Conservation (phyloP, 2,329 filamentous ascomycete genomes). For the Xylaria arbuscula region DNA sequence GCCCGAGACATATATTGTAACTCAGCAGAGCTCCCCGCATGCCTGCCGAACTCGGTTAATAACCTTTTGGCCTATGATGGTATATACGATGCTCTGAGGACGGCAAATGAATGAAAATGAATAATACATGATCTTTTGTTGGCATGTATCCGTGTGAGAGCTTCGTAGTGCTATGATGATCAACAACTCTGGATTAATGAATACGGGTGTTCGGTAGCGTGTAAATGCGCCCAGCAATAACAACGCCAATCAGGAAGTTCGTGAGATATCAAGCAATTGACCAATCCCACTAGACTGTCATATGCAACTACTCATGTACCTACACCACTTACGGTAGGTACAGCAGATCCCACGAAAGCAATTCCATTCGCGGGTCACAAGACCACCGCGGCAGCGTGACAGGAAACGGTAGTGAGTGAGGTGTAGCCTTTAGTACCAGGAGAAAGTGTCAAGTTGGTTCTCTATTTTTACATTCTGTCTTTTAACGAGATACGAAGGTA, state of each 20-base stretch:
- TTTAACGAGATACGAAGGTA: not conserved
- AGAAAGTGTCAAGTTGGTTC: not conserved
- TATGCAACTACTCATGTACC: constrained; percentile 5
- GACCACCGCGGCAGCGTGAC: not conserved
- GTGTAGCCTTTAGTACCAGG: too few relatives aligned
- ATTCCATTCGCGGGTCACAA: constrained; percentile 8
- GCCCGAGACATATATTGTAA: constrained; percentile 26
- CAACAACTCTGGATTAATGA: not conserved
- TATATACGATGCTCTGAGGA: constrained; percentile 33
- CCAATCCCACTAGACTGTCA: constrained; percentile 29
- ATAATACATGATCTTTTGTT: constrained; percentile 32
- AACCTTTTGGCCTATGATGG: constrained; percentile 28
- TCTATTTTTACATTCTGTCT: not conserved
- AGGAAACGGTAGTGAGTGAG: not conserved
- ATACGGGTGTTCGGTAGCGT: not conserved
- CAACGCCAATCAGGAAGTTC: constrained; percentile 24
- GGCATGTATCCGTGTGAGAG: constrained; percentile 13
- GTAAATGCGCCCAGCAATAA: not conserved
- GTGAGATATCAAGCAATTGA: constrained; percentile 27
- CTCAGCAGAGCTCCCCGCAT: constrained; percentile 23
- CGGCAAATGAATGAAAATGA: constrained; percentile 40
- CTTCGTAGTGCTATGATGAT: not conserved
- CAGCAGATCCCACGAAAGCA: not conserved
- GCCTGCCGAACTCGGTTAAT: constrained; percentile 31
- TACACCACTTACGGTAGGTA: constrained; percentile 6